These are phyloP conservation scores for Lathyrus tuberosus DNA, from an alignment of 306 rosid genomes.

Conservation along the genomic window DNA sequence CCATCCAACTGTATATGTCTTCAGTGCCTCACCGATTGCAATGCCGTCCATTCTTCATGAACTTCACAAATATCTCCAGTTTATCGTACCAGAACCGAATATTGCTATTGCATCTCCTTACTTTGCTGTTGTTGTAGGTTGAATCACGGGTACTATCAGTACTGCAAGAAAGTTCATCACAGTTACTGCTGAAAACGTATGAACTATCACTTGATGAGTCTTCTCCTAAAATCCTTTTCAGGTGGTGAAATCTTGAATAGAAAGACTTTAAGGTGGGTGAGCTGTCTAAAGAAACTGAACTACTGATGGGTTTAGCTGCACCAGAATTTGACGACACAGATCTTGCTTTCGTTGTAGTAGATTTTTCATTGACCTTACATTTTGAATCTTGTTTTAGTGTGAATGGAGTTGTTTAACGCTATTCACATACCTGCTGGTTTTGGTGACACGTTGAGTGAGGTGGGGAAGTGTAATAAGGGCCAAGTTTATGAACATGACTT, in stretches of 20 bases:
- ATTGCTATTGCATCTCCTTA: too few relatives aligned
- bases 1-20: too few relatives aligned
- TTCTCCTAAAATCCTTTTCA: slow-evolving; percentile 64
- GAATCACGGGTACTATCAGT: slow-evolving; percentile 76
- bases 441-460: too few relatives aligned
- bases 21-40: too few relatives aligned
- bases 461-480: too few relatives aligned
- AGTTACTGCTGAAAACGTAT: slow-evolving; percentile 74
- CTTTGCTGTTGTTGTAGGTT: too few relatives aligned
- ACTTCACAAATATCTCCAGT: too few relatives aligned
- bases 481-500: too few relatives aligned
- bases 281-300: slow-evolving; percentile 43
- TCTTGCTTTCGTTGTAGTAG: slow-evolving; percentile 45
- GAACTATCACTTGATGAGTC: slow-evolving; percentile 91
- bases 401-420: too few relatives aligned
- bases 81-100: too few relatives aligned
- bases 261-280: slow-evolving; percentile 52
- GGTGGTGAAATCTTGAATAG: slow-evolving; percentile 47
- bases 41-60: too few relatives aligned
- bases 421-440: too few relatives aligned
- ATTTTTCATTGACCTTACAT: slow-evolving; percentile 52
- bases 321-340: slow-evolving; percentile 34
- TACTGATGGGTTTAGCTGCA: slow-evolving; percentile 36
- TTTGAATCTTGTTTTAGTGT: slow-evolving; percentile 64
- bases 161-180: slow-evolving; percentile 88